Percentiles rank a stretch among this genome's conserved stretches.
These are phyloP conservation scores for Talaromyces albobiverticillius DNA, from an alignment of 2,329 filamentous ascomycete genomes.

Conservation along the genomic window DNA sequence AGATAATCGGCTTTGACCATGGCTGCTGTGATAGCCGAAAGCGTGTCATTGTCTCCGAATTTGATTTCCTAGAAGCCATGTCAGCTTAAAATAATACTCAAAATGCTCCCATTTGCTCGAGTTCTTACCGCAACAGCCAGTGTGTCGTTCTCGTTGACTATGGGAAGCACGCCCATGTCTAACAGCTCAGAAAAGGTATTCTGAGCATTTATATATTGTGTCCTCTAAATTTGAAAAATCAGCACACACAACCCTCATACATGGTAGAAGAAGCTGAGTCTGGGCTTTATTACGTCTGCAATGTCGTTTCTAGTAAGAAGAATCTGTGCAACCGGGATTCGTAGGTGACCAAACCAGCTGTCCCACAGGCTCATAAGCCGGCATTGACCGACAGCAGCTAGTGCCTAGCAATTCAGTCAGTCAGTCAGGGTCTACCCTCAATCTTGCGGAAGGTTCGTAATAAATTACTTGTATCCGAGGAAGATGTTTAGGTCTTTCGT, in stretches of 20 bases:
- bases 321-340: slow-evolving; percentile 91
- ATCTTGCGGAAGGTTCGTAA: too few species aligned
- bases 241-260: background rate
- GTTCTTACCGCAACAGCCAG: slow-evolving; percentile 70
- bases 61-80: slow-evolving; percentile 70
- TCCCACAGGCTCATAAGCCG: slow-evolving; percentile 95
- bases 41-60: slow-evolving; percentile 97
- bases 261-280: background rate
- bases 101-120: background rate
- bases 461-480: slow-evolving; percentile 79
- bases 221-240: slow-evolving; percentile 55
- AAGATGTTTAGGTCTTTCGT: slow-evolving; percentile 83
- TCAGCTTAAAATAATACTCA: background rate
- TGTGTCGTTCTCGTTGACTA: slow-evolving; percentile 98
- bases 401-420: slow-evolving; percentile 56
- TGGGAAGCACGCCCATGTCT: slow-evolving; percentile 93
- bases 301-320: slow-evolving; percentile 94
- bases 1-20: slow-evolving; percentile 97
- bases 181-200: slow-evolving; percentile 89
- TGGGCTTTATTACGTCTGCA: slow-evolving; percentile 65
- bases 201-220: slow-evolving; percentile 93
- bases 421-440: slow-evolving; percentile 3
- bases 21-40: slow-evolving; percentile 92
- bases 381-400: slow-evolving; percentile 95
- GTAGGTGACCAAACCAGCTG: slow-evolving; percentile 79